A percentile compares a stretch with the other conserved stretches of the same genome.
Evolutionary conservation across 257 asterid genomes (phyloP).

Genomic region (Fraxinus excelsior): DNA sequence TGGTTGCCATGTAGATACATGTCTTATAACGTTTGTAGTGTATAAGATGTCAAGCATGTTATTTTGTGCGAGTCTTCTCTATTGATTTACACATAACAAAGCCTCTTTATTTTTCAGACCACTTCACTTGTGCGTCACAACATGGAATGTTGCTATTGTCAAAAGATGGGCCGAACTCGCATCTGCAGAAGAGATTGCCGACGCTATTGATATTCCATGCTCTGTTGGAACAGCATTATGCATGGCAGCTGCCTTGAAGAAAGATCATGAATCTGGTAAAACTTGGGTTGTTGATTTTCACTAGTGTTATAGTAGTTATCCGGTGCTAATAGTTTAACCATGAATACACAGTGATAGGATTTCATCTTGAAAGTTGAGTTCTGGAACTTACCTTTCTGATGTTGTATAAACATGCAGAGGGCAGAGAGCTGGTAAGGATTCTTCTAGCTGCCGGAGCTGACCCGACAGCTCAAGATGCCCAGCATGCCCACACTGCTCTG

Average conservation of each 20-base stretch:
- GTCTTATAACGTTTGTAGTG: neutral
- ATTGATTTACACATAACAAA: constrained; percentile 30
- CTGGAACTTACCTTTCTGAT: constrained; percentile 25
- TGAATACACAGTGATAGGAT: constrained; percentile 2
- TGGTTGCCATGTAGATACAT: neutral
- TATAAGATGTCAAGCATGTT: constrained; percentile 1
- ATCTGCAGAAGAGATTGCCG: constrained; percentile 64
- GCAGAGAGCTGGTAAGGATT: constrained; percentile 80
- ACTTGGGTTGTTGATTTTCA: constrained; percentile 17
- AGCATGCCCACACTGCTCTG: constrained; percentile 88
- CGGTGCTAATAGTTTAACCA: constrained; percentile 22
- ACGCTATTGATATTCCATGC: constrained; percentile 87
- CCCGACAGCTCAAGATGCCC: constrained; percentile 83
- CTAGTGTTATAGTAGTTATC: constrained; percentile 5
- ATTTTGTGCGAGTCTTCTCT: constrained; percentile 10
- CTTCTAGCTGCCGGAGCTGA: constrained; percentile 93
- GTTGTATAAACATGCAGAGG: constrained; percentile 52
- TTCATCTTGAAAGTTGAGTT: constrained; percentile 20
- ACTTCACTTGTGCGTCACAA: constrained; percentile 81
- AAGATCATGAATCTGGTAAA: constrained; percentile 88
- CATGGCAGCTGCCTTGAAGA: constrained; percentile 94
- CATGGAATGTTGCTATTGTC: constrained; percentile 94
- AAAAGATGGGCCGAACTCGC: constrained; percentile 93
- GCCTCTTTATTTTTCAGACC: constrained; percentile 63
- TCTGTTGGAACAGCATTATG: constrained; percentile 92